Evolutionary conservation across 1,284 basidiomycete species (phyloP).

Genomic region (Hypsizygus ulmarius): DNA sequence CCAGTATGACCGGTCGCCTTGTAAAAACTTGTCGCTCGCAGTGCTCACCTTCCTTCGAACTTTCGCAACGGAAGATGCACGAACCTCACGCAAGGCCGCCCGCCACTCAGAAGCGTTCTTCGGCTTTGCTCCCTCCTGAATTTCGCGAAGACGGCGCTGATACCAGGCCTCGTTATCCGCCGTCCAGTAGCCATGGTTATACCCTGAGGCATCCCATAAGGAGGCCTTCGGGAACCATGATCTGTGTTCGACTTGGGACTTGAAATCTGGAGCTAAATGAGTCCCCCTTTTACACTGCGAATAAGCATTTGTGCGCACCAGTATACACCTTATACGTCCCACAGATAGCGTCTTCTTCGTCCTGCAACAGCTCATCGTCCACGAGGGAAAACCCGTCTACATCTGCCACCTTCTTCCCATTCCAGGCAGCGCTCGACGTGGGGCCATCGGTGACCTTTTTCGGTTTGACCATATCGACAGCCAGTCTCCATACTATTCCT

Average conservation of each 20-base stretch:
- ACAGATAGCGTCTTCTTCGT: background rate
- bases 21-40: too few relatives aligned
- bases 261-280: background rate
- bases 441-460: background rate
- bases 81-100: background rate
- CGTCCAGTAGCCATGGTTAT: conserved; percentile 4
- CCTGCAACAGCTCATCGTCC: too few relatives aligned
- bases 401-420: too few relatives aligned
- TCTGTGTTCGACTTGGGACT: background rate
- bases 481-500: conserved; percentile 7
- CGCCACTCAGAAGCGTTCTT: background rate
- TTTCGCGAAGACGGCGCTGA: background rate
- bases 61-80: too few relatives aligned
- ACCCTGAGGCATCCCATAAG: background rate
- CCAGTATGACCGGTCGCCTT: too few relatives aligned
- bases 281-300: too few relatives aligned
- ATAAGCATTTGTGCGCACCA: background rate
- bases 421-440: too few relatives aligned
- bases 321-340: conserved; percentile 9
- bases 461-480: background rate
- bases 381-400: too few relatives aligned
- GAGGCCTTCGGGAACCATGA: conserved; percentile 5
- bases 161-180: conserved; percentile 8
- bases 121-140: background rate
- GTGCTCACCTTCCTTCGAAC: too few relatives aligned